phyloP scores from a whole-genome alignment of 2,329 filamentous ascomycete genomes.

The Didymella segeticola region DNA sequence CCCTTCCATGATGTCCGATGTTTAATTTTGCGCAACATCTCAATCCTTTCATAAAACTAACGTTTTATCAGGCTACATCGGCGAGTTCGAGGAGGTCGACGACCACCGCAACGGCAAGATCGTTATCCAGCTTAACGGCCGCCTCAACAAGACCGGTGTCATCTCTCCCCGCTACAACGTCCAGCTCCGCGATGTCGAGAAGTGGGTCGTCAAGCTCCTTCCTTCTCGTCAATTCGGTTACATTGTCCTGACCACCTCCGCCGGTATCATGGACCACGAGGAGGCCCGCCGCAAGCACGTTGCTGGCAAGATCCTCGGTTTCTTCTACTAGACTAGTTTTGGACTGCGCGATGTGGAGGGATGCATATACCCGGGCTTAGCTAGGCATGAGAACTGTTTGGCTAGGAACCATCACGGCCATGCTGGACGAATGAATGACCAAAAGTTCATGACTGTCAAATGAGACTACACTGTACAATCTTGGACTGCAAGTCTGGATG shows the following conservation, averaged over 20 bases:
- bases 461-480: background rate
- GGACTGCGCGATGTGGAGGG: conserved; percentile 29
- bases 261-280: conserved; percentile 99
- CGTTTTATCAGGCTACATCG: conserved; percentile 81
- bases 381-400: conserved; percentile 29
- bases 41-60: conserved; percentile 54
- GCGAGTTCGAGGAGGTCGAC: conserved; percentile 99
- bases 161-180: conserved; percentile 99
- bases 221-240: conserved; percentile 99
- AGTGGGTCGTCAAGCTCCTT: conserved; percentile 99
- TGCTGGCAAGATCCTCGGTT: conserved; percentile 98
- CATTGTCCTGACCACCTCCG: conserved; percentile 98
- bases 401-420: conserved; percentile 37
- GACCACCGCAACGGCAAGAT: conserved; percentile 99
- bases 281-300: conserved; percentile 99
- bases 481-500: too few species aligned
- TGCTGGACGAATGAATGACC: conserved; percentile 41
- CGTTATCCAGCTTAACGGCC: conserved; percentile 98
- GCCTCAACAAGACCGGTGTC: conserved; percentile 98
- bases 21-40: conserved; percentile 96
- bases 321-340: conserved; percentile 82
- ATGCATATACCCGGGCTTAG: conserved; percentile 41
- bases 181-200: conserved; percentile 96
- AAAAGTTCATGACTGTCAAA: conserved; percentile 31
- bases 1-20: conserved; percentile 77